These are phyloP conservation scores for Bombardia bombarda DNA, from an alignment of 495 filamentous ascomycete species.

Conservation along the genomic window DNA sequence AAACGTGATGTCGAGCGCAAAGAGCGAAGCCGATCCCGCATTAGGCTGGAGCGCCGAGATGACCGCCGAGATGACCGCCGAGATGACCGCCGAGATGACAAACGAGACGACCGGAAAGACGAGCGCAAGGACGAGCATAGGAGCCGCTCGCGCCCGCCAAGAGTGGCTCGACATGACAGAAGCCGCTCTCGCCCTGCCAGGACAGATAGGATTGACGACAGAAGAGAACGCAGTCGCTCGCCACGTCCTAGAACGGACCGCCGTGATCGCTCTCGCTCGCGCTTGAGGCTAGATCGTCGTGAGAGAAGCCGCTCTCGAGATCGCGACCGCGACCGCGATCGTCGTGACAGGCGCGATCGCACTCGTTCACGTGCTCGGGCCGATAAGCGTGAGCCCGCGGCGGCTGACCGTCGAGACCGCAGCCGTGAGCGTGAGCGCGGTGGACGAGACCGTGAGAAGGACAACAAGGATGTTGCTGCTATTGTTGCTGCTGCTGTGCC, in stretches of 20 bases:
- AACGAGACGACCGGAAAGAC: conserved; percentile 7
- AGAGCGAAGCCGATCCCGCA: conserved; percentile 33
- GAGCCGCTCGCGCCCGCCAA: conserved; percentile 22
- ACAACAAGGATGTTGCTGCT: not conserved
- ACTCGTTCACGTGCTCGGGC: conserved; percentile 23
- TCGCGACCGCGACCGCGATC: conserved; percentile 9
- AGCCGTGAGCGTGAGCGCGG: conserved; percentile 16
- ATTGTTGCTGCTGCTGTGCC: not conserved
- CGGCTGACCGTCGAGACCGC: conserved; percentile 17
- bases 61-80: conserved; percentile 17
- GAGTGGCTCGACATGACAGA: conserved; percentile 20
- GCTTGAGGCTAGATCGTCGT: conserved; percentile 10
- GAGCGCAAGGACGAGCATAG: conserved; percentile 16
- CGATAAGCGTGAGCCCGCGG: conserved; percentile 12
- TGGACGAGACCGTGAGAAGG: conserved; percentile 7
- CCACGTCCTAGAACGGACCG: conserved; percentile 19
- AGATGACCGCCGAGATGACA: conserved; percentile 7
- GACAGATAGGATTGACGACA: too few species aligned
- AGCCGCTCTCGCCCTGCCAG: conserved; percentile 31
- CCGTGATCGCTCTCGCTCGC: conserved; percentile 21
- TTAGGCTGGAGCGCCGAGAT: conserved; percentile 15
- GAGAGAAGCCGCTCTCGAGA: conserved; percentile 17
- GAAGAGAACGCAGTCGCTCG: conserved; percentile 20
- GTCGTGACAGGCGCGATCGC: conserved; percentile 19
- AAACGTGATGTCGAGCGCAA: conserved; percentile 24